Percentiles rank a stretch among this genome's conserved stretches.
Conservation (phyloP, 2,329 filamentous ascomycete species). For the Neospermospora avenae region DNA sequence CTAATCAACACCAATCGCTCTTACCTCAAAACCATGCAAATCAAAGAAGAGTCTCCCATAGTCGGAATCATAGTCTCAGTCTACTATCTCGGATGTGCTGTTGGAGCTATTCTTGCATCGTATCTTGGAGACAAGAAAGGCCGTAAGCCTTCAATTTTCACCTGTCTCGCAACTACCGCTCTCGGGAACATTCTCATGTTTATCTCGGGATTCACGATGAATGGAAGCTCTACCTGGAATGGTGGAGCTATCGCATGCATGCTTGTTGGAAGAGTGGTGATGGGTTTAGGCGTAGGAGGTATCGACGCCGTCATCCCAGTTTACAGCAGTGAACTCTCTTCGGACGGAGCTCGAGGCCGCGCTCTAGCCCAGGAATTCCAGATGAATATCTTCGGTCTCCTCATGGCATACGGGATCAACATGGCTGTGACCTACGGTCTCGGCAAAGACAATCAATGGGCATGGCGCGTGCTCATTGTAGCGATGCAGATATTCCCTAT, state of each 20-base stretch:
- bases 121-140: slow-evolving; percentile 51
- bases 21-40: slow-evolving; percentile 57
- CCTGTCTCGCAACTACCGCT: slow-evolving; percentile 49
- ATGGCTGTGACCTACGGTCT: slow-evolving; percentile 49
- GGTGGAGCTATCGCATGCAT: slow-evolving; percentile 46
- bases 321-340: slow-evolving; percentile 54
- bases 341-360: slow-evolving; percentile 54
- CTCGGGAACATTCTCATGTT: slow-evolving; percentile 61
- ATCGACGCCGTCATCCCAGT: slow-evolving; percentile 60
- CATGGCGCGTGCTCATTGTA: slow-evolving; percentile 59
- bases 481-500: slow-evolving; percentile 58
- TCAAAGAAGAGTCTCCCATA: slow-evolving; percentile 46
- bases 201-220: slow-evolving; percentile 47
- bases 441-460: slow-evolving; percentile 56
- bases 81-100: slow-evolving; percentile 60
- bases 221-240: slow-evolving; percentile 39
- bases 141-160: slow-evolving; percentile 53
- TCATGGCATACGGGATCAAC: slow-evolving; percentile 60
- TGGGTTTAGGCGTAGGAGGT: slow-evolving; percentile 55
- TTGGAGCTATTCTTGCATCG: slow-evolving; percentile 56
- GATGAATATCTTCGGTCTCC: slow-evolving; percentile 59
- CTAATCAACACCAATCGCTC: slow-evolving; percentile 54
- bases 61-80: slow-evolving; percentile 59
- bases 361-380: slow-evolving; percentile 62
- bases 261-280: slow-evolving; percentile 41